A percentile compares a stretch with the other conserved stretches of the same genome.
Conservation (phyloP, 306 rosid species). For the Citrullus amarus region DNA sequence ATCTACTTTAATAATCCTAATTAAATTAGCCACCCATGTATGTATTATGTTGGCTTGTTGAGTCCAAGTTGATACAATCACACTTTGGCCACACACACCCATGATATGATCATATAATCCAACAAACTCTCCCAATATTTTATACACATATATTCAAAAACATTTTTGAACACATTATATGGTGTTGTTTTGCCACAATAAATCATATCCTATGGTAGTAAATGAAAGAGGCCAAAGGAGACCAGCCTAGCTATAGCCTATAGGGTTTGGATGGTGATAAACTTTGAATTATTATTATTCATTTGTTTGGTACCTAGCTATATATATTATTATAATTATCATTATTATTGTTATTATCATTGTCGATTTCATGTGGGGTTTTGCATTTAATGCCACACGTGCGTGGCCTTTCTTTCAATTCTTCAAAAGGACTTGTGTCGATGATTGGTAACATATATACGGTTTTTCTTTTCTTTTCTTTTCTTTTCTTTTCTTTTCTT, state of each 20-base stretch:
- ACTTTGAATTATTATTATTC: background rate
- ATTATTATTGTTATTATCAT: background rate
- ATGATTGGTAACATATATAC: slow-evolving; percentile 2
- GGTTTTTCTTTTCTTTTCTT: background rate
- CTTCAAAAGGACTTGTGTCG: background rate
- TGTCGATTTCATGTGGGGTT: slow-evolving; percentile 10
- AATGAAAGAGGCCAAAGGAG: slow-evolving; percentile 17
- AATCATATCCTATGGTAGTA: slow-evolving; percentile 22
- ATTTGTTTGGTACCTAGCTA: background rate
- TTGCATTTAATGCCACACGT: slow-evolving; percentile 27
- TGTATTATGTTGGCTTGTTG: background rate
- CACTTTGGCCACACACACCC: background rate
- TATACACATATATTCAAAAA: background rate
- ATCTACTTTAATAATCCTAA: background rate
- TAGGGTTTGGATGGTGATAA: background rate
- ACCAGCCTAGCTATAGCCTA: slow-evolving; percentile 15
- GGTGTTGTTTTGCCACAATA: slow-evolving; percentile 12
- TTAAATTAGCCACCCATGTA: background rate
- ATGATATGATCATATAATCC: background rate
- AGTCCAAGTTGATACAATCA: background rate
- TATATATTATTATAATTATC: background rate
- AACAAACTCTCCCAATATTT: background rate
- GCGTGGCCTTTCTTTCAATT: slow-evolving; percentile 14
- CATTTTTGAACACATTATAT: background rate
- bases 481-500: background rate